These are phyloP conservation scores for Beauveria varroae DNA, from an alignment of 2,329 filamentous ascomycete species.

Conservation along the genomic window DNA sequence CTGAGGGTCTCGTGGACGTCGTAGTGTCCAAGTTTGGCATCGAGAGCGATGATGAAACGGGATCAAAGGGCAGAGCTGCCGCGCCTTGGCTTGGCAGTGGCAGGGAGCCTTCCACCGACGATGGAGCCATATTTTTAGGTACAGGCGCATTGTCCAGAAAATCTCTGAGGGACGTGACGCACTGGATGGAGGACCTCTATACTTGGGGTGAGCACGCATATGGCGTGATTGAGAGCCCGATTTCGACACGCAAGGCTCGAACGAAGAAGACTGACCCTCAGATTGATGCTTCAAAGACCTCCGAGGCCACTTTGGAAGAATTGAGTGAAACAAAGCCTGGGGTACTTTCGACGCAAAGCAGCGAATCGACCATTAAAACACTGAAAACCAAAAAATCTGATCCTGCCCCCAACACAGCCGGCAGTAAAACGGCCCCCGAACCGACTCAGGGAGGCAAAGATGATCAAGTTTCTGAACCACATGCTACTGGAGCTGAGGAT, in stretches of 20 bases:
- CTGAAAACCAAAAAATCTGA: neutral
- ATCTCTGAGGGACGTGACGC: conserved; percentile 64
- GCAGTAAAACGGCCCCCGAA: neutral
- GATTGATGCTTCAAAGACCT: neutral
- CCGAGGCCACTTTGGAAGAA: neutral
- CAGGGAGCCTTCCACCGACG: conserved; percentile 58
- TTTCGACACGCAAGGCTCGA: conserved; percentile 50
- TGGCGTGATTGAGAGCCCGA: conserved; percentile 73
- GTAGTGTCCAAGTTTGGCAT: conserved; percentile 81
- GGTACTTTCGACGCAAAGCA: neutral
- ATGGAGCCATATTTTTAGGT: conserved; percentile 83
- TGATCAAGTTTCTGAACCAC: neutral
- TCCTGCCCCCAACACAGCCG: neutral
- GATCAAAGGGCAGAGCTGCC: conserved; percentile 18
- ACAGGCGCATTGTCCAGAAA: conserved; percentile 63
- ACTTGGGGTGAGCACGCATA: conserved; percentile 78
- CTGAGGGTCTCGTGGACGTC: conserved; percentile 80
- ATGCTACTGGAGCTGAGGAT: conserved; percentile 20
- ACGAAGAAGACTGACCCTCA: conserved; percentile 21
- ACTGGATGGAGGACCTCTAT: conserved; percentile 87
- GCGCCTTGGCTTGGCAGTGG: conserved; percentile 66
- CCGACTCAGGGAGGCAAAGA: neutral
- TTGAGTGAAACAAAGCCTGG: neutral
- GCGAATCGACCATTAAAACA: neutral
- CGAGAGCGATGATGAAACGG: conserved; percentile 23